Base-by-base conservation (phyloP, 768 basidiomycete genomes). In the Tylopilus vinaceipallidus region DNA sequence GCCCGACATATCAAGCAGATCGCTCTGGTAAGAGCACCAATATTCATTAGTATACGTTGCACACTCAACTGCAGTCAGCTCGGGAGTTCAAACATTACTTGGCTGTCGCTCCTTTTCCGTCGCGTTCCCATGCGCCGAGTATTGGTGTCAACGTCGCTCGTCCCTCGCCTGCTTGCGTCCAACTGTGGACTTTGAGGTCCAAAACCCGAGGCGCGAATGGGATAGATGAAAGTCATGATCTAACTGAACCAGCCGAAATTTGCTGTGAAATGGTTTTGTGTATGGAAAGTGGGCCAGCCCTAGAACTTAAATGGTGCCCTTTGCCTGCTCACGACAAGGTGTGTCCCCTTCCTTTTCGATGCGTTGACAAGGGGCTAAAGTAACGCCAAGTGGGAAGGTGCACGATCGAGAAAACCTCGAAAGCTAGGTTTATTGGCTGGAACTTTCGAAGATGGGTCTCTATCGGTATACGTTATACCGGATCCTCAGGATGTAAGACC, bases 261-360 rank as follows among this genome's bases (percentile, higher is more conserved):
- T 72, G 62, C 16, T 95, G 94, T 55, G 93, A 91, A 62, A 76
- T 97, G 76, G 84, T 94, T 2, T 60, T 98, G 1, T 95, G 93
- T 53, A 56, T 92, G 9, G 86, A 94, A n/a, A 74, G 76, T 17
- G 93, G 95, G 0, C 79, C 88, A 4, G 88, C 84, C 3, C 79
- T 83, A 56, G 86, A 90, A 42, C 63, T 95, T 13, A 92, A 87
- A 68, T 98, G 95, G 95, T 95, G 95, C 66, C 95, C 95, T 3
- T 64, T 93, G 24, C 93, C 94, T 1, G 82, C 87, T 16, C 81
- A 91, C 57, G 91, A 91, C 49, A 40, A 64, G 13, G 75, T 78
- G 41, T 49, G 75, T 69, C 51, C 49, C 38, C 16, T 6, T 20
- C 37, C 26, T 37, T 35, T 2, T 35, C 17, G 4, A 9, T 6